Evolutionary conservation across 495 filamentous ascomycete species (phyloP), one percentile per base, ranked within the genome.

Genomic region (Hypoxylon intermedium): DNA sequence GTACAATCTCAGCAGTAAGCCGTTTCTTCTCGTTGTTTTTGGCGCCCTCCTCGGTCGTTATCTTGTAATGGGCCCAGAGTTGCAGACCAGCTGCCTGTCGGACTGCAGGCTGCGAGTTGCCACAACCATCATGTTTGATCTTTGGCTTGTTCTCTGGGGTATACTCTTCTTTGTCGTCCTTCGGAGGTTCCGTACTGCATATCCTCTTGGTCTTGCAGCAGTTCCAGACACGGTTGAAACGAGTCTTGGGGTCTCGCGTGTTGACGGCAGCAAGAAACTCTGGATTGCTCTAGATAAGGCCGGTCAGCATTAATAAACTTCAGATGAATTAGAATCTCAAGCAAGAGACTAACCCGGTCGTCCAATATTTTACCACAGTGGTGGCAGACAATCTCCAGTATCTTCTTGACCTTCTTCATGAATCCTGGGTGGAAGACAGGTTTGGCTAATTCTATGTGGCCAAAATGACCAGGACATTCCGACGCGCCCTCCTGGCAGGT

Each of bases 361-460:
- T 90, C 86, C 75, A 94, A 82, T 63, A 98, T 89, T 82, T 91
- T 97, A 73, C 92, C 91, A 80, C 94, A 99, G 76, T 94, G 96
- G 77, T 94, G 93, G 82, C 94, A 99, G 69, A 98, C 93, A 26
- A 89, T 92, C 82, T 99, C 94, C 63, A 99, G 81, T 54, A 99
- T 80, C 80, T 97, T 98, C 84, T 99, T 98, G 68, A 93, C 91
- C 77, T 97, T 97, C 62, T 88, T 92, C 75, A 99, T 86, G 75
- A 97, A 98, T 60, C 94, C 90, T 65, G 91, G 91, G 67, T 99
- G 94, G 71, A 88, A 99, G 59, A 98, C 94, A 11, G 94, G 94
- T 65, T 87, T 88, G 9, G 94, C 92, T 49, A 99, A 83, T 71
- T 99, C 95, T 58, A 97, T 97, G 73, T 98, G 95, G 30, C 94